Conservation (phyloP, 345 rosid genomes). For the Rubroshorea leprosula region DNA sequence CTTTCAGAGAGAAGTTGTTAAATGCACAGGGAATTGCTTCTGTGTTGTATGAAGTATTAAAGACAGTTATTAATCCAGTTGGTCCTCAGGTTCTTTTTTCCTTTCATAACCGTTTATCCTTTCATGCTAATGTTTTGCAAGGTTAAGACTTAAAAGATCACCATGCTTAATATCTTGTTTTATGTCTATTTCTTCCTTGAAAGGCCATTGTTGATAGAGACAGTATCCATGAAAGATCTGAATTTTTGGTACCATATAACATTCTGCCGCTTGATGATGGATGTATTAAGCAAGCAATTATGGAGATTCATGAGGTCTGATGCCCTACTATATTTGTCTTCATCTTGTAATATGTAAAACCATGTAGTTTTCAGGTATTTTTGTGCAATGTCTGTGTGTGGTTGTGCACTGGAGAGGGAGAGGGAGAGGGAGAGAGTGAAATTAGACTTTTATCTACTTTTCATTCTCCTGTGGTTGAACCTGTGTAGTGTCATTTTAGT, state of each 20-base stretch:
- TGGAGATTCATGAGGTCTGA: slow-evolving; percentile 80
- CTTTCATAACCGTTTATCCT: slow-evolving; percentile 5
- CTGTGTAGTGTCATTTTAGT: background rate
- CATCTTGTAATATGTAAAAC: slow-evolving; percentile 5
- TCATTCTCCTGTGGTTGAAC: background rate
- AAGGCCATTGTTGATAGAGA: slow-evolving; percentile 70
- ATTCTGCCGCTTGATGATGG: slow-evolving; percentile 88
- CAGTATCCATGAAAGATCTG: slow-evolving; percentile 42
- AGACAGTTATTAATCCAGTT: slow-evolving; percentile 49
- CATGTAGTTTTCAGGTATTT: background rate
- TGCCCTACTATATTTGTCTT: slow-evolving; percentile 17
- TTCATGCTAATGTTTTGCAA: slow-evolving; percentile 7
- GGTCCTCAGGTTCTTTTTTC: slow-evolving; percentile 51
- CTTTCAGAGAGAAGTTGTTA: slow-evolving; percentile 53
- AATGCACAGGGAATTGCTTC: slow-evolving; percentile 61
- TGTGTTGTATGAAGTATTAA: slow-evolving; percentile 65
- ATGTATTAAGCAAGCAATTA: slow-evolving; percentile 75
- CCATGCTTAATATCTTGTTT: slow-evolving; percentile 5
- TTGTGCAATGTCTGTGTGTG: too few species aligned
- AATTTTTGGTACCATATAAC: slow-evolving; percentile 71
- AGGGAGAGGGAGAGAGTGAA: too few species aligned
- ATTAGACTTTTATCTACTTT: too few species aligned
- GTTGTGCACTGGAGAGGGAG: too few species aligned
- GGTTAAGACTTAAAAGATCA: slow-evolving; percentile 3
- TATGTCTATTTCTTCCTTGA: slow-evolving; percentile 18